A percentile compares a stretch with the other conserved stretches of the same genome.
Evolutionary conservation across 306 rosid species (phyloP).

Genomic region (Malus fusca): DNA sequence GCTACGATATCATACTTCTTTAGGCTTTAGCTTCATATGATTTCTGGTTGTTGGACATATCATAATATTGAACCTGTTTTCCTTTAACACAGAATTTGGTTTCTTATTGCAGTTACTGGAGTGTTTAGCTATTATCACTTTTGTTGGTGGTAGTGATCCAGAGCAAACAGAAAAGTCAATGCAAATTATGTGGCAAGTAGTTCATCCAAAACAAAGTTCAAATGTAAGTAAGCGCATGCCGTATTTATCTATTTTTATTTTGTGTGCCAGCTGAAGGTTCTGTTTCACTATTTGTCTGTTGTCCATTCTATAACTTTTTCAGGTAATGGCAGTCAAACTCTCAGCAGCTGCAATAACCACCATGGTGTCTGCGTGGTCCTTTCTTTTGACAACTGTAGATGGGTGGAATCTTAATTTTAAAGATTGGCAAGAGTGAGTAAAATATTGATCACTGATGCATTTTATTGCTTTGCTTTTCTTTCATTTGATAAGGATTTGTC

Average conservation of each 20-base stretch:
- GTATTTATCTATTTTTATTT: neutral
- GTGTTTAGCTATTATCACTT: slow-evolving; percentile 78
- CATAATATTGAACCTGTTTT: neutral
- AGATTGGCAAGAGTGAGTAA: slow-evolving; percentile 75
- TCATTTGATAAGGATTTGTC: neutral
- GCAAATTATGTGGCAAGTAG: slow-evolving; percentile 92
- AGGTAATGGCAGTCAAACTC: slow-evolving; percentile 81
- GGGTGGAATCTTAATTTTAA: slow-evolving; percentile 59
- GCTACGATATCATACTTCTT: slow-evolving; percentile 8
- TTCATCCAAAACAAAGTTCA: slow-evolving; percentile 70
- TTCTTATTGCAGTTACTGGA: slow-evolving; percentile 60
- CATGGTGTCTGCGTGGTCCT: slow-evolving; percentile 85
- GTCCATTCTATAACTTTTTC: slow-evolving; percentile 3
- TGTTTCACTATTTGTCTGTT: neutral
- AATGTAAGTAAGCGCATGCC: slow-evolving; percentile 42
- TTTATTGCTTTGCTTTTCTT: neutral
- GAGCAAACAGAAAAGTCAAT: slow-evolving; percentile 80
- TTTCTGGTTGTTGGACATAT: neutral
- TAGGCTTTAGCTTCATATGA: neutral
- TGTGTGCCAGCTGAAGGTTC: neutral
- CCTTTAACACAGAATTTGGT: slow-evolving; percentile 6
- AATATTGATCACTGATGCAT: neutral
- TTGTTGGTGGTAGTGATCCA: slow-evolving; percentile 72
- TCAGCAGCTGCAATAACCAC: slow-evolving; percentile 47
- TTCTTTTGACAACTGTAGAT: slow-evolving; percentile 72